phyloP scores from a whole-genome alignment of 306 rosid species.

The Vigna hirtella region DNA sequence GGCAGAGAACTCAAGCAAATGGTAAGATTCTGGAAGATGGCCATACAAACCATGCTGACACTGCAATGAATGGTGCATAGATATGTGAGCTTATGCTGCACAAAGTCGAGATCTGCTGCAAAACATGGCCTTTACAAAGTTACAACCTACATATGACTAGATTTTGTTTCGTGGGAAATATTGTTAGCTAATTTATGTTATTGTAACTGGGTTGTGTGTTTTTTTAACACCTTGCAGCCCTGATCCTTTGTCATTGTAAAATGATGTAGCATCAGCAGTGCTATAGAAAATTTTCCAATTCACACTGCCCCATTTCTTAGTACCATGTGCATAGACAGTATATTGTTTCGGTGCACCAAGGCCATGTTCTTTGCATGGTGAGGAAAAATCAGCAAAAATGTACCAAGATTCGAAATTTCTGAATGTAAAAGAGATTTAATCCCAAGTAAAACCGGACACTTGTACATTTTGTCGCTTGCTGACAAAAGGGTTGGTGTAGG shows the following conservation, averaged over 20 bases:
- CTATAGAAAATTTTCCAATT: conserved; percentile 39
- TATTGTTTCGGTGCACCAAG: conserved; percentile 15
- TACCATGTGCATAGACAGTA: conserved; percentile 34
- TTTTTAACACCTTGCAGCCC: conserved; percentile 47
- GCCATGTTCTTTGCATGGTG: conserved; percentile 10
- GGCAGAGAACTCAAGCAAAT: conserved; percentile 89
- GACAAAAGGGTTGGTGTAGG: neutral
- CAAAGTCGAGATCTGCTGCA: conserved; percentile 45
- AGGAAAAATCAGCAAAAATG: conserved; percentile 10
- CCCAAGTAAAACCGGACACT: neutral
- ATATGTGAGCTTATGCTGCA: conserved; percentile 39
- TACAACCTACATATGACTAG: conserved; percentile 39
- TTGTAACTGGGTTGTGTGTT: conserved; percentile 50
- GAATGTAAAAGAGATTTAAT: conserved; percentile 21
- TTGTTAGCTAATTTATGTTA: conserved; percentile 47
- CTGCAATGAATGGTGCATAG: conserved; percentile 78
- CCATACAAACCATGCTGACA: conserved; percentile 64
- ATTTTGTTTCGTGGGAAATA: conserved; percentile 39
- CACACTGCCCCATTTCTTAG: conserved; percentile 16
- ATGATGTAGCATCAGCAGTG: conserved; percentile 42
- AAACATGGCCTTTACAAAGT: conserved; percentile 41
- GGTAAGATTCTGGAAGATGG: conserved; percentile 88
- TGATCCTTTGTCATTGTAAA: conserved; percentile 33
- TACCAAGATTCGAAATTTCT: neutral
- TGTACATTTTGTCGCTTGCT: neutral